These are phyloP conservation scores for Diplodia intermedia DNA, from an alignment of 2,329 filamentous ascomycete species.

Conservation along the genomic window DNA sequence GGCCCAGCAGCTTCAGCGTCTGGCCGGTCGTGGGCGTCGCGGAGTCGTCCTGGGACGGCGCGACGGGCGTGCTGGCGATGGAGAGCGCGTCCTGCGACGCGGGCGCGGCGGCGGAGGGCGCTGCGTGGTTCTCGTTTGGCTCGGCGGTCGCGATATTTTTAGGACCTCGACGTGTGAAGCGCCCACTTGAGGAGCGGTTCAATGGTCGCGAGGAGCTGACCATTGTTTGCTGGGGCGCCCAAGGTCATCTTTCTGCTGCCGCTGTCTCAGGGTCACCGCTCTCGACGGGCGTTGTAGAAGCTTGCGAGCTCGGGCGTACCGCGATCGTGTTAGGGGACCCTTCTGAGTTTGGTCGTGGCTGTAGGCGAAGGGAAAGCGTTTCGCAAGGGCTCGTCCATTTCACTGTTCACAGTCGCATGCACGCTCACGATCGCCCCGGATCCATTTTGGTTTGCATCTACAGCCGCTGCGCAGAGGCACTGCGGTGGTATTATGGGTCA, in stretches of 20 bases:
- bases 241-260: conserved; percentile 33
- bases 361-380: conserved; percentile 33
- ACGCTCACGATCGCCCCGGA: conserved; percentile 26
- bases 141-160: conserved; percentile 39
- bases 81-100: conserved; percentile 31
- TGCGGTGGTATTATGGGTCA: conserved; percentile 24
- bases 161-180: conserved; percentile 41
- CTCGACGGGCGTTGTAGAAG: conserved; percentile 33
- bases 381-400: conserved; percentile 31
- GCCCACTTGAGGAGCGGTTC: conserved; percentile 41
- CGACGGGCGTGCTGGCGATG: conserved; percentile 29
- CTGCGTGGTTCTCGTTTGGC: conserved; percentile 36
- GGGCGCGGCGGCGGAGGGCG: conserved; percentile 40
- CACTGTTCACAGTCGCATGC: conserved; percentile 29
- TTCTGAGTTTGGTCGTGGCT: conserved; percentile 34
- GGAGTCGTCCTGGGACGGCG: conserved; percentile 24
- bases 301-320: conserved; percentile 34
- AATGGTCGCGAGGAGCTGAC: conserved; percentile 43
- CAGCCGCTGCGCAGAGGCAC: conserved; percentile 19
- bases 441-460: conserved; percentile 27
- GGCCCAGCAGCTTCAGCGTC: conserved; percentile 31
- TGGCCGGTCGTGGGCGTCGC: conserved; percentile 21
- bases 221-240: conserved; percentile 38
- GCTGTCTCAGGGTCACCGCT: conserved; percentile 31
- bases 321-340: conserved; percentile 34